phyloP scores from a whole-genome alignment of 208 protist species.

The Dictyostelium gargantuum region DNA sequence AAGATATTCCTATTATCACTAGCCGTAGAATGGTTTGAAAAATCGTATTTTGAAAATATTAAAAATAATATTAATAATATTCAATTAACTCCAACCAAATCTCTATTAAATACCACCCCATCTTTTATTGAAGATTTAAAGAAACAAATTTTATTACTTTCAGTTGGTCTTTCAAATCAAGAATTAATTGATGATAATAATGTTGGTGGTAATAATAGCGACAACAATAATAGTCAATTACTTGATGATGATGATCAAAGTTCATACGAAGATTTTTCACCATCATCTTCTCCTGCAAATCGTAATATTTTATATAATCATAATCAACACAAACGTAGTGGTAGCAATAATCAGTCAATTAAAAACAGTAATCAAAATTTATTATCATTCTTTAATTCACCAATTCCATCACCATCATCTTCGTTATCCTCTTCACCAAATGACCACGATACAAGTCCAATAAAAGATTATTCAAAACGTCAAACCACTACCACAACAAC shows the following conservation, averaged over 20 bases:
- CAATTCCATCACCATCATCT: neutral
- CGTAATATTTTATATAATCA: neutral
- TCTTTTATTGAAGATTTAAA: slow-evolving; percentile 21
- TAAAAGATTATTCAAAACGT: neutral
- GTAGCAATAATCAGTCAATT: neutral
- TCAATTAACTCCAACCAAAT: neutral
- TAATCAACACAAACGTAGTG: neutral
- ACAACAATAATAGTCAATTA: too few species aligned
- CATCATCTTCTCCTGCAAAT: neutral
- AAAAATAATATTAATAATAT: neutral
- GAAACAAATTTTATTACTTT: slow-evolving; percentile 39
- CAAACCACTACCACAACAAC: too few species aligned
- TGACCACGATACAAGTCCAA: neutral
- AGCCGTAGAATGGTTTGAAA: slow-evolving; percentile 45
- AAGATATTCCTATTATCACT: neutral
- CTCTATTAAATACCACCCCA: neutral
- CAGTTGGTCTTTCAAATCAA: slow-evolving; percentile 22
- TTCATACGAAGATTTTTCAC: neutral
- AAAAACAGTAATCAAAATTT: neutral
- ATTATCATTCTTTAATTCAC: neutral
- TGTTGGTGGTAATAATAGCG: neutral
- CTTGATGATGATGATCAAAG: neutral
- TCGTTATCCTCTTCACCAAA: slow-evolving; percentile 40
- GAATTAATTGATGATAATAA: neutral
- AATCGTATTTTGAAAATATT: neutral